Evolutionary conservation across 306 rosid genomes (phyloP).

Genomic region (Cucumis hystrix): DNA sequence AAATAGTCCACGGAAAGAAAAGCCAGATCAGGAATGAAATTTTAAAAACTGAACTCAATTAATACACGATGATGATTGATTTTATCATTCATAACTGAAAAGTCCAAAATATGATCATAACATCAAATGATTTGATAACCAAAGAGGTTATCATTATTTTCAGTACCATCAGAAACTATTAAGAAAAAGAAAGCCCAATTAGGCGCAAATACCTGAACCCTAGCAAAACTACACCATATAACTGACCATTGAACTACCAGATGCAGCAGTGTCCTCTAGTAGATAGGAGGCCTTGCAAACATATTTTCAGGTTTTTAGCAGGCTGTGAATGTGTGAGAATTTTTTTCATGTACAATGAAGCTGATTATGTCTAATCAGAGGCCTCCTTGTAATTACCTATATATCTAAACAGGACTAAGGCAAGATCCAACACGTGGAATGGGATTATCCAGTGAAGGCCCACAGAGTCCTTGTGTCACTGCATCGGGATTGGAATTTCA

Average conservation of each 20-base stretch:
- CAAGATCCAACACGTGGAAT: too few relatives aligned
- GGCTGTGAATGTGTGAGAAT: not conserved
- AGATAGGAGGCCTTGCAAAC: not conserved
- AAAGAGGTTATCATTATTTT: not conserved
- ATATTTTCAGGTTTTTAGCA: not conserved
- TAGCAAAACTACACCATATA: not conserved
- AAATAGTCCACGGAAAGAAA: not conserved
- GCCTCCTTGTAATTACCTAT: not conserved
- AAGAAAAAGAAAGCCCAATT: not conserved
- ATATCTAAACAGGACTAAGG: too few relatives aligned
- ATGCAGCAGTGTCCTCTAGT: not conserved
- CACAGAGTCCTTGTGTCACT: too few relatives aligned
- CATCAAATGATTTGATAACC: not conserved
- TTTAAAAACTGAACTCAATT: not conserved
- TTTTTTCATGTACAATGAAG: not conserved
- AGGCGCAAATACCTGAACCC: not conserved
- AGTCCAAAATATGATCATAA: not conserved
- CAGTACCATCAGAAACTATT: not conserved
- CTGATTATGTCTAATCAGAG: not conserved
- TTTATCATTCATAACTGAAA: not conserved
- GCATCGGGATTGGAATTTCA: too few relatives aligned
- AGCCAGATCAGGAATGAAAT: not conserved
- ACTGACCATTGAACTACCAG: not conserved
- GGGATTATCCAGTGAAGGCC: too few relatives aligned
- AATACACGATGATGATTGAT: not conserved